These are phyloP conservation scores for Dianthus caryophyllus DNA, from an alignment of 148 eudicot genomes.

Conservation along the genomic window DNA sequence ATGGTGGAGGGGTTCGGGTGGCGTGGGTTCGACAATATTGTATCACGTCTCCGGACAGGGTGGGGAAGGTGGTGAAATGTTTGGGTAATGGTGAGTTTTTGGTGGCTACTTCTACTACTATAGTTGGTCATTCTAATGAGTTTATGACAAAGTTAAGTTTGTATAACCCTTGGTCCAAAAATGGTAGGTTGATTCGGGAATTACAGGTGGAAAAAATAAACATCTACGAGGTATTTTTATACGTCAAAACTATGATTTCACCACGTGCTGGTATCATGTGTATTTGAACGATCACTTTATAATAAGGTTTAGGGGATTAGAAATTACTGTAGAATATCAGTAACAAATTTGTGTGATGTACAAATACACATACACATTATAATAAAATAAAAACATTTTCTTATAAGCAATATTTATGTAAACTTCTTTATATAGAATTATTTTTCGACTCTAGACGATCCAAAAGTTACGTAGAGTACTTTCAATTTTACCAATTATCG, in stretches of 20 bases:
- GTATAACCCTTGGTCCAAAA: conserved; percentile 8
- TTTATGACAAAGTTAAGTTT: not conserved
- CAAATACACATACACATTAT: too few species aligned
- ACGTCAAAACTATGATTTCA: not conserved
- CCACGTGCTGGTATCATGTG: not conserved
- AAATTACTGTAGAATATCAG: too few species aligned
- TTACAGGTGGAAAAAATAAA: not conserved
- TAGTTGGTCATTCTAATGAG: not conserved
- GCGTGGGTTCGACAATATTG: not conserved
- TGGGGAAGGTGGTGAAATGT: conserved; percentile 7
- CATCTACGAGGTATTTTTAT: not conserved
- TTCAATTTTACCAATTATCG: too few species aligned
- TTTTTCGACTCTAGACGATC: too few species aligned
- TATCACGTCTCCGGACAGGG: not conserved
- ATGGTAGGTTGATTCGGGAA: not conserved
- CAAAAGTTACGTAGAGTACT: too few species aligned
- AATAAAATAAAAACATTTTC: too few species aligned
- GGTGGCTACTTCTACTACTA: not conserved
- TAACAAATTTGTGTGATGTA: too few species aligned
- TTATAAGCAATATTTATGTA: too few species aligned
- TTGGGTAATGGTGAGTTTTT: conserved; percentile 9
- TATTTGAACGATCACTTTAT: not conserved
- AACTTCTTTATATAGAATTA: too few species aligned
- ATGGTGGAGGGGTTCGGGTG: not conserved
- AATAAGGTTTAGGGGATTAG: too few species aligned